Base-by-base conservation (phyloP, 1,284 basidiomycete species). In the Heterobasidion irregulare region DNA sequence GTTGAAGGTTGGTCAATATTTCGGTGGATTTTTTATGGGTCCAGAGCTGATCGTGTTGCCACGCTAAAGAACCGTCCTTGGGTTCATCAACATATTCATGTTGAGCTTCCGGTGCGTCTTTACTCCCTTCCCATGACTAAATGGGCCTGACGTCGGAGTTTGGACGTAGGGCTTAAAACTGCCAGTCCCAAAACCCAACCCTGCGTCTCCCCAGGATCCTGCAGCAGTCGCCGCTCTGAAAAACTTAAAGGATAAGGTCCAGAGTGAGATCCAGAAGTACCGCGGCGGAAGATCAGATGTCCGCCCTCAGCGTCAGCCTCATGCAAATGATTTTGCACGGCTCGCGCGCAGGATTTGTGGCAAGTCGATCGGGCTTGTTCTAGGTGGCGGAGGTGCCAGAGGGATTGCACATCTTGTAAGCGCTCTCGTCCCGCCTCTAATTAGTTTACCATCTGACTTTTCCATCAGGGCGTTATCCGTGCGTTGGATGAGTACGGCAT, bases 321-420 rank as follows among this genome's bases (percentile, higher is more conserved):
- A 96, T 64, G 82, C 84, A 60, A 94, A 89, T 62, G 96, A 99
- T 69, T 98, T 99, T 70, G 87, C 94, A 12, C 80, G 97, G 43
- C 73, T 99, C 43, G 97, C 96, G 0, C 77, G 96, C 53, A 77
- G 95, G 53, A 79, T 99, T 53, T 97, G 94, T 64, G 96, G 95
- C 9, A 92, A 87, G 66, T 94, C 92, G 12, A 90, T 99, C 56
- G 97, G 95, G 1, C 75, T 99, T 36, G 94, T 99, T 3, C 79
- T 99, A 0, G 96, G 96, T 16, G 96, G 96, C 12, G 97, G 96
- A 12, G 96, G 97, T 8, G 97, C 95, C 6, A 83, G 97, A 53
- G 96, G 96, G 33, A 86, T 98, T 61, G 88, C 94, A 0, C 97
- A 99, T 73, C 73, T 99, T 58, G 92, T 94, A 64, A 65, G 76